phyloP scores from a whole-genome alignment of 2,329 filamentous ascomycete genomes.

The Grosmannia huntii region DNA sequence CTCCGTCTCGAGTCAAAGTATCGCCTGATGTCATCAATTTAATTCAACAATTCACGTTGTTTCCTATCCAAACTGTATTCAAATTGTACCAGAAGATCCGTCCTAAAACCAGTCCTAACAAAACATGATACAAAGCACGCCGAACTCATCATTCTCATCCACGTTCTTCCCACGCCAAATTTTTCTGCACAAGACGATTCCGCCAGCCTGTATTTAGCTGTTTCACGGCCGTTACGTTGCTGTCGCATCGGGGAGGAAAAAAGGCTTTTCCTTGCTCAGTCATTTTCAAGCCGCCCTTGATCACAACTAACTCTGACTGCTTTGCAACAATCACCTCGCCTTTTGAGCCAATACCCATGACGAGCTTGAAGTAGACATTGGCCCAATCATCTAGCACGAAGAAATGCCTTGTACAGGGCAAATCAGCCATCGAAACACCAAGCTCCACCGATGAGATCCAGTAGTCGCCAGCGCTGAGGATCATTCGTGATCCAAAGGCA shows the following conservation, averaged over 20 bases:
- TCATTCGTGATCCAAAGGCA: not conserved
- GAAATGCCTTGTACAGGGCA: not conserved
- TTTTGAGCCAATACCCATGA: not conserved
- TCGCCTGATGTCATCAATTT: too few species aligned
- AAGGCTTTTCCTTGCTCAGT: not conserved
- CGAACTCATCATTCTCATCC: too few species aligned
- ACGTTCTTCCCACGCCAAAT: too few species aligned
- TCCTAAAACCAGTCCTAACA: too few species aligned
- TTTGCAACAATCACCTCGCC: constrained; percentile 7
- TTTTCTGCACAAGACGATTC: too few species aligned
- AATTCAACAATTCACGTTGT: too few species aligned
- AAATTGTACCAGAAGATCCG: too few species aligned
- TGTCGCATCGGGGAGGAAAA: not conserved
- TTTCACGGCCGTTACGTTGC: too few species aligned
- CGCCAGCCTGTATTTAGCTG: too few species aligned
- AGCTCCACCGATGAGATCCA: not conserved
- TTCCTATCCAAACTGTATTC: too few species aligned
- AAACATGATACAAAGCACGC: too few species aligned
- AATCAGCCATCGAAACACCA: not conserved
- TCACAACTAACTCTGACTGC: not conserved
- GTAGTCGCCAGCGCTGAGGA: not conserved
- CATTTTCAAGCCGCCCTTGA: not conserved
- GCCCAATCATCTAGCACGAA: constrained; percentile 10
- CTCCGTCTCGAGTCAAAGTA: too few species aligned
- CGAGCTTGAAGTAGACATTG: not conserved